phyloP scores from a whole-genome alignment of 495 filamentous ascomycete species.

The Penicillium goetzii region DNA sequence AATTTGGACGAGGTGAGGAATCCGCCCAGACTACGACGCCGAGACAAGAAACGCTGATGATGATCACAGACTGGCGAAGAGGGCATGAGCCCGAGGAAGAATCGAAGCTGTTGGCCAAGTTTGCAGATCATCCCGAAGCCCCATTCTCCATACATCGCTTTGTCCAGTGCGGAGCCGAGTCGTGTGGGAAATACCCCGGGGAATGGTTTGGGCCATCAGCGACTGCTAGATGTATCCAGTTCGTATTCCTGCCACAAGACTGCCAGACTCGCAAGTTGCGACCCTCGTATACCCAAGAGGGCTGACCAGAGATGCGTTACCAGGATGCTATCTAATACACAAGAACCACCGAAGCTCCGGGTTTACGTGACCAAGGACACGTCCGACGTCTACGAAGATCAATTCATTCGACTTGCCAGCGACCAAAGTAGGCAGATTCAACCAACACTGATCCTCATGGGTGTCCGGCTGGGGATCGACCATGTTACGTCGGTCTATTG shows the following conservation, averaged over 20 bases:
- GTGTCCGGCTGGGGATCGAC: conserved; percentile 88
- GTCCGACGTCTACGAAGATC: conserved; percentile 89
- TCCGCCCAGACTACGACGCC: neutral
- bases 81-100: conserved; percentile 63
- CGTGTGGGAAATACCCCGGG: conserved; percentile 92
- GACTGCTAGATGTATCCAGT: conserved; percentile 95
- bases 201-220: conserved; percentile 99
- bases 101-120: conserved; percentile 73
- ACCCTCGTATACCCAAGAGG: neutral
- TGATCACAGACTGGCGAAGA: conserved; percentile 74
- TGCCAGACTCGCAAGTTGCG: neutral
- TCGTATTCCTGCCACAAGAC: conserved; percentile 35
- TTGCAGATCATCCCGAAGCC: conserved; percentile 84
- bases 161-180: conserved; percentile 81
- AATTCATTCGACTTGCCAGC: conserved; percentile 73
- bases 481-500: conserved; percentile 91
- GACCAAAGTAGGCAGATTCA: conserved; percentile 65
- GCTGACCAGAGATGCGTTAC: conserved; percentile 25
- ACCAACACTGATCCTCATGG: conserved; percentile 87
- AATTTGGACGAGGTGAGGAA: conserved; percentile 72
- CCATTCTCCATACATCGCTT: conserved; percentile 97
- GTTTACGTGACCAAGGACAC: conserved; percentile 92
- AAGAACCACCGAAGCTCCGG: conserved; percentile 59
- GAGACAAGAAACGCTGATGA: conserved; percentile 30
- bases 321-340: conserved; percentile 72